Percentiles rank a stretch among this genome's conserved stretches.
Evolutionary conservation across 1,284 basidiomycete genomes (phyloP).

Genomic region (Macrocybe sp.): DNA sequence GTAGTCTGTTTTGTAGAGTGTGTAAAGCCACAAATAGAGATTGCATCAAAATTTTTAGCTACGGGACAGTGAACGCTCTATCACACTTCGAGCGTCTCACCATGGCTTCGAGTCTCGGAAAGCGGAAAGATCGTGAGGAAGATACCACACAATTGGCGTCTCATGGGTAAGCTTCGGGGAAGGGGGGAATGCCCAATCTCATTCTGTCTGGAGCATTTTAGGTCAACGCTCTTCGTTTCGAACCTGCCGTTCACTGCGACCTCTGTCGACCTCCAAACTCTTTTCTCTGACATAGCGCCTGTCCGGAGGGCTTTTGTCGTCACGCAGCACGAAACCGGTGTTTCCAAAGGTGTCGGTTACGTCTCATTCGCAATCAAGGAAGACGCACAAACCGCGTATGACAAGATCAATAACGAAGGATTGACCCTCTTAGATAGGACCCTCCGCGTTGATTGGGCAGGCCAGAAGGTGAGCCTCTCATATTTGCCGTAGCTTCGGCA

Average conservation of each 20-base stretch:
- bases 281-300: conserved; percentile 95
- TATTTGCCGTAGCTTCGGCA: too few relatives aligned
- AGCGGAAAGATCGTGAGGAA: conserved; percentile 46
- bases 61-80: too few relatives aligned
- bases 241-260: conserved; percentile 89
- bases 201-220: conserved; percentile 18
- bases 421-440: conserved; percentile 59
- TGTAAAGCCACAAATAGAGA: too few relatives aligned
- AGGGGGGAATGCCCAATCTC: background rate
- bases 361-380: conserved; percentile 89
- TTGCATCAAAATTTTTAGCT: too few relatives aligned
- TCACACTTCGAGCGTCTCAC: background rate
- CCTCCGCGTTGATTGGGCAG: conserved; percentile 78
- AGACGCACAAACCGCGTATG: conserved; percentile 79
- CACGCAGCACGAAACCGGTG: conserved; percentile 70
- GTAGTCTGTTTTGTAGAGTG: too few relatives aligned
- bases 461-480: conserved; percentile 53
- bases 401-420: conserved; percentile 52
- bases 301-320: conserved; percentile 95
- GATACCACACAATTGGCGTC: conserved; percentile 16
- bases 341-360: conserved; percentile 97
- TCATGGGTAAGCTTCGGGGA: conserved; percentile 31
- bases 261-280: conserved; percentile 83
- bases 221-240: conserved; percentile 75
- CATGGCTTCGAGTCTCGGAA: conserved; percentile 37